Base-by-base conservation (phyloP, 352 stramenopile genomes). In the Globisporangium spiculum region DNA sequence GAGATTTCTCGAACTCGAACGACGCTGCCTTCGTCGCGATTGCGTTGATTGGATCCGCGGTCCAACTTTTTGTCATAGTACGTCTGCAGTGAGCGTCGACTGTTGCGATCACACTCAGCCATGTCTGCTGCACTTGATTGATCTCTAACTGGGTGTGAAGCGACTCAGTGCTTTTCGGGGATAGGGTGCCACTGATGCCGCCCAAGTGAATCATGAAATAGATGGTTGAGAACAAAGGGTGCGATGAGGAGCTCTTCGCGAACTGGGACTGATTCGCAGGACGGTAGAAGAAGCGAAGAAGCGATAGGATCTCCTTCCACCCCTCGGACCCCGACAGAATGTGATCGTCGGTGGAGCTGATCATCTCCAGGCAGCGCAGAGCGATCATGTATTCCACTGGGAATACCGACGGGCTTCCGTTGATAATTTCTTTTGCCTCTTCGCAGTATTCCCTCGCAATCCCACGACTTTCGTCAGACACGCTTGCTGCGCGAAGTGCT, bases 231-330 rank as follows among this genome's bases (percentile, higher is more conserved):
- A 79, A 87, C 0, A 88, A 66, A 2, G 84, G 83, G 61, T 91
- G 77, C 16, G 75, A 81, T 22, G 82, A 91, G 7, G 76, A 83
- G 14, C 65, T 75, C 30, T 85, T 79, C 6, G 65, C 62, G 34
- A 91, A 81, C 65, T 88, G 79, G 2, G 78, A 83, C 46, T 76
- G 67, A 36, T 90, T 91, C 1, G 86, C 75, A 18, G 80, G 76
- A 20, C 88, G 81, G 62, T 91, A 93, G 56, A 93, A 91, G 66
- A 92, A 84, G 2, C 73, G 70, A 36, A 95, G 69, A 73, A 80
- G 88, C 20, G 79, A 69, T 20, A 84, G 24, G 12, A 85, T 26
- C 32, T 78, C 63, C 1, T 80, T 64, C 52, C 69, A 83, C 7
- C 75, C 73, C 14, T 74, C 59, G 18, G 80, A 73, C 30, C 60